A percentile compares a stretch with the other conserved stretches of the same genome.
Evolutionary conservation across 345 rosid genomes (phyloP).

Genomic region (Linum trigynum): DNA sequence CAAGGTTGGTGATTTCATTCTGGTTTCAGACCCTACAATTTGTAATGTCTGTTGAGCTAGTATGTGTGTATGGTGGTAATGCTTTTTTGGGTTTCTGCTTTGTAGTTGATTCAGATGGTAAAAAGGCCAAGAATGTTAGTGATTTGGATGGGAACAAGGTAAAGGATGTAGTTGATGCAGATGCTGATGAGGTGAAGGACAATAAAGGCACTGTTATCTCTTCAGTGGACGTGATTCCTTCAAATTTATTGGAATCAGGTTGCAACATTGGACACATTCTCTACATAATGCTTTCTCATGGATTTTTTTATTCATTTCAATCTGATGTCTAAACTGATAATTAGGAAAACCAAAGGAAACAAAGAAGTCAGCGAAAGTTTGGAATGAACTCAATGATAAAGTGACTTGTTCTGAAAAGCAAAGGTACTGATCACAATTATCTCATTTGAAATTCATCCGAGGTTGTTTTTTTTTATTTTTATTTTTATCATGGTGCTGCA

Average conservation of each 20-base stretch:
- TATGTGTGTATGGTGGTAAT: not conserved
- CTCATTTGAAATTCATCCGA: not conserved
- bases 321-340: constrained; percentile 19
- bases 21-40: constrained; percentile 1
- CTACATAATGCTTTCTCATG: constrained; percentile 1
- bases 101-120: constrained; percentile 30
- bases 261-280: not conserved
- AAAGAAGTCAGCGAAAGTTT: constrained; percentile 35
- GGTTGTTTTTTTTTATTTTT: too few species aligned
- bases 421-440: constrained; percentile 35
- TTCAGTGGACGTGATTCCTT: constrained; percentile 26
- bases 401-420: constrained; percentile 79
- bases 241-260: constrained; percentile 25
- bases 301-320: constrained; percentile 7
- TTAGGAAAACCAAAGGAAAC: constrained; percentile 40
- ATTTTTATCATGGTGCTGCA: too few species aligned
- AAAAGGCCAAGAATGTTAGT: not conserved
- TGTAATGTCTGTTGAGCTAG: not conserved
- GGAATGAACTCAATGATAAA: constrained; percentile 44
- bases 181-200: constrained; percentile 13
- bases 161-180: not conserved
- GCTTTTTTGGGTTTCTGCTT: not conserved
- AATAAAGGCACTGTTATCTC: constrained; percentile 23
- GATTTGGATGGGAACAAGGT: not conserved
- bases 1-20: constrained; percentile 31